A percentile compares a stretch with the other conserved stretches of the same genome.
Conservation (phyloP, 805 yeast genomes). For the Metschnikowia gelsemii region DNA sequence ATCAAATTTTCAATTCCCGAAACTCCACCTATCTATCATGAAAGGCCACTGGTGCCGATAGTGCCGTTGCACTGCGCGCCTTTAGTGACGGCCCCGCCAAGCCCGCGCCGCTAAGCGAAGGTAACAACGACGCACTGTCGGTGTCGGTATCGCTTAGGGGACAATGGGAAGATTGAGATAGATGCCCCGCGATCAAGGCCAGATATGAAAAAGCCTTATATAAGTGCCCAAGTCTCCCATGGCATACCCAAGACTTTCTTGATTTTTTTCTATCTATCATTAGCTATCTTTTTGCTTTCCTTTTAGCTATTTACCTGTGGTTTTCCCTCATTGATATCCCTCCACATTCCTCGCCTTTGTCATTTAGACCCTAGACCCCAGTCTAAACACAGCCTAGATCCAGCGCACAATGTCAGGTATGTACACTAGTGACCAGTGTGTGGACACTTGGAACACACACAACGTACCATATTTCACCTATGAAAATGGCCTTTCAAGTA, state of each 20-base stretch:
- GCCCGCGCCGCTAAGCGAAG: slow-evolving; percentile 11
- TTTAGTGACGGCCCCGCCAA: too few species aligned
- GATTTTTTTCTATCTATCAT: background rate
- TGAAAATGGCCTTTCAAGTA: background rate
- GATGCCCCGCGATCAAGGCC: slow-evolving; percentile 8
- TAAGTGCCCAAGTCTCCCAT: too few species aligned
- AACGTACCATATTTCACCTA: too few species aligned
- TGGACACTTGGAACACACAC: too few species aligned
- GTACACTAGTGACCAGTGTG: too few species aligned
- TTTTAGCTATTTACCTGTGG: background rate
- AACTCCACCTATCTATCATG: too few species aligned
- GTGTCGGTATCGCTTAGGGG: slow-evolving; percentile 4
- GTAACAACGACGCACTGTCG: slow-evolving; percentile 12
- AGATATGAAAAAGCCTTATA: background rate
- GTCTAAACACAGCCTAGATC: background rate
- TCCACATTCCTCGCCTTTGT: background rate
- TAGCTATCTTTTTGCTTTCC: background rate
- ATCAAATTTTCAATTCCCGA: too few species aligned
- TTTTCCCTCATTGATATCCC: background rate
- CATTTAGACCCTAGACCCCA: background rate
- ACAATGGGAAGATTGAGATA: background rate
- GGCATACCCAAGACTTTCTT: too few species aligned
- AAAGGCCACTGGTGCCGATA: too few species aligned
- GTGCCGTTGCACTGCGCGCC: background rate
- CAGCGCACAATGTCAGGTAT: slow-evolving; percentile 11